These are phyloP conservation scores for Lepidium didymum DNA, from an alignment of 345 rosid species.

Conservation along the genomic window DNA sequence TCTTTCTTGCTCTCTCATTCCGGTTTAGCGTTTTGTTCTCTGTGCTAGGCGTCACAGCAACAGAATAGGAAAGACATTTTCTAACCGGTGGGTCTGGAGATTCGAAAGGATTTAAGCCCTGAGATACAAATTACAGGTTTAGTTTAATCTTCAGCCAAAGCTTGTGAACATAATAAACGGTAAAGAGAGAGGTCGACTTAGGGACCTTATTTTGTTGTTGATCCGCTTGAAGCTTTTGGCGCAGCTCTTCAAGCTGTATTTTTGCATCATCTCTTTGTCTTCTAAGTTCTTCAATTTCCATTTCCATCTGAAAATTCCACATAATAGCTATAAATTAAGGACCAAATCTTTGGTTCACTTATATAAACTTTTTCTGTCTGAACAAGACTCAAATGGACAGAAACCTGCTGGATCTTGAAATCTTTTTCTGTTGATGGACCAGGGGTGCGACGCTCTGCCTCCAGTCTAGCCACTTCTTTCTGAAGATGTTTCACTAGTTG, in stretches of 20 bases:
- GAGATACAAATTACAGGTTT: conserved; percentile 24
- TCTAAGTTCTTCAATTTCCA: conserved; percentile 83
- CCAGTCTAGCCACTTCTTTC: conserved; percentile 96
- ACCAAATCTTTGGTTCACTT: not conserved
- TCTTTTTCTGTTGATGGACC: conserved; percentile 86
- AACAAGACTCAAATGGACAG: not conserved
- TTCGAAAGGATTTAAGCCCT: conserved; percentile 47
- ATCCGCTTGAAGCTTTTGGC: conserved; percentile 63
- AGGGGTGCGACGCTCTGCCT: conserved; percentile 96
- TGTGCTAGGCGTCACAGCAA: conserved; percentile 42
- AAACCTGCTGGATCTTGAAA: conserved; percentile 78
- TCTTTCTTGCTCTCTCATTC: conserved; percentile 54
- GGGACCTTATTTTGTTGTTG: conserved; percentile 37
- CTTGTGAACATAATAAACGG: not conserved
- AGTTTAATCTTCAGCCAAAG: not conserved
- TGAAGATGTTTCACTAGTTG: conserved; percentile 97
- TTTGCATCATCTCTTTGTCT: conserved; percentile 89
- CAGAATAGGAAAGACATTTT: conserved; percentile 90
- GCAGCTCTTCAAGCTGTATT: conserved; percentile 70
- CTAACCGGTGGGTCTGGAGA: conserved; percentile 59
- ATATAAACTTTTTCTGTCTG: not conserved
- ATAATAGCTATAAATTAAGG: not conserved
- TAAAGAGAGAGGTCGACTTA: not conserved
- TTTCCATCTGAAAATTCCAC: conserved; percentile 66
- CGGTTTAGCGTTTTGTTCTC: conserved; percentile 47